A percentile compares a stretch with the other conserved stretches of the same genome.
Conservation (phyloP, 192 early-diverging fungal genomes). For the Umbelopsis isabellina region DNA sequence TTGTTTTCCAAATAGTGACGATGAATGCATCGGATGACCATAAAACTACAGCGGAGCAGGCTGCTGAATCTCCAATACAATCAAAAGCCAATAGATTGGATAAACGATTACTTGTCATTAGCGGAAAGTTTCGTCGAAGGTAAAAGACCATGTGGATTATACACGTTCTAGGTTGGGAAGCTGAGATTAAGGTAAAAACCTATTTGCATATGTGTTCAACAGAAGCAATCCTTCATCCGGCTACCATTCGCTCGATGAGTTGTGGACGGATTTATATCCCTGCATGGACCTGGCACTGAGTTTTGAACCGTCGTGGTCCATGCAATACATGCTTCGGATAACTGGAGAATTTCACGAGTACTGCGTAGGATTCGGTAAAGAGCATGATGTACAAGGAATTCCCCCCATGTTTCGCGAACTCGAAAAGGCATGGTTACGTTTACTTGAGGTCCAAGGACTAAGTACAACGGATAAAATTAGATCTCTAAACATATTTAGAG, state of each 20-base stretch:
- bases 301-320: conserved; percentile 3
- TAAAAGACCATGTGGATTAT: conserved; percentile 6
- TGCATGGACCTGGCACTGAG: background rate
- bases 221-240: conserved; percentile 8
- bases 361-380: conserved; percentile 1
- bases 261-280: background rate
- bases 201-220: too few species aligned
- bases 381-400: background rate
- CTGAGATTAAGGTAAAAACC: conserved; percentile 1
- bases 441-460: background rate
- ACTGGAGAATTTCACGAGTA: conserved; percentile 13
- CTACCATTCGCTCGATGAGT: background rate
- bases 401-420: conserved; percentile 13
- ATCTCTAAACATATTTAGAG: conserved; percentile 6
- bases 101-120: conserved; percentile 15
- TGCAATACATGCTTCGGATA: conserved; percentile 15
- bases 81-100: conserved; percentile 9
- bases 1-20: too few species aligned
- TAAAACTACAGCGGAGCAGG: background rate
- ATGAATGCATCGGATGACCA: background rate
- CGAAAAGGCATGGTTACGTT: conserved; percentile 17
- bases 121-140: conserved; percentile 19
- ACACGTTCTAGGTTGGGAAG: background rate
- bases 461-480: conserved; percentile 17
- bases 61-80: background rate